A percentile compares a stretch with the other conserved stretches of the same genome.
phyloP scores from a whole-genome alignment of 2,329 filamentous ascomycete genomes.

The Chrysoporthe puriensis region DNA sequence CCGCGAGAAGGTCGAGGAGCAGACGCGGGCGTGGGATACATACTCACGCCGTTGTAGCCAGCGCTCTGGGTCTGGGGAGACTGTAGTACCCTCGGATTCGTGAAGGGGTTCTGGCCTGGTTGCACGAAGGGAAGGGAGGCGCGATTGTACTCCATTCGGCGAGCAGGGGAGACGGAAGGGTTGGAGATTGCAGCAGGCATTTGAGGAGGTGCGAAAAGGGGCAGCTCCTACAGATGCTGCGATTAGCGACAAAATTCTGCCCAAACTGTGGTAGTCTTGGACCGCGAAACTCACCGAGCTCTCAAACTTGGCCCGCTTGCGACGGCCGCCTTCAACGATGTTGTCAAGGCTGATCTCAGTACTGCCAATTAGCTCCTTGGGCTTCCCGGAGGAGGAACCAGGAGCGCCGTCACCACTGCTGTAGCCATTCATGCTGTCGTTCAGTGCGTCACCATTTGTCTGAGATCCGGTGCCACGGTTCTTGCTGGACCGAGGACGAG shows the following conservation, averaged over 20 bases:
- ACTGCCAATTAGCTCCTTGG: slow-evolving; percentile 80
- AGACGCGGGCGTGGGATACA: slow-evolving; percentile 65
- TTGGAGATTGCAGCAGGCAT: slow-evolving; percentile 95
- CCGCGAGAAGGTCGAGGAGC: slow-evolving; percentile 69
- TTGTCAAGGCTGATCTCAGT: slow-evolving; percentile 98
- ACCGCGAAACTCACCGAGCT: slow-evolving; percentile 78
- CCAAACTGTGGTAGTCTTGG: not conserved
- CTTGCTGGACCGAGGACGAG: slow-evolving; percentile 70
- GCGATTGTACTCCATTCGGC: slow-evolving; percentile 75
- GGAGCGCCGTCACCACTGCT: slow-evolving; percentile 86
- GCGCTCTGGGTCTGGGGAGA: slow-evolving; percentile 78
- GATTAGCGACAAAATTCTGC: slow-evolving; percentile 19
- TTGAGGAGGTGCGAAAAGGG: slow-evolving; percentile 90
- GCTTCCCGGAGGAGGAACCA: slow-evolving; percentile 75
- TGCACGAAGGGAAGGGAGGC: slow-evolving; percentile 75
- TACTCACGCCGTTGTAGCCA: slow-evolving; percentile 54
- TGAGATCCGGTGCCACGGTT: slow-evolving; percentile 57
- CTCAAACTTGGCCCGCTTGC: slow-evolving; percentile 93
- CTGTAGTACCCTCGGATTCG: slow-evolving; percentile 75
- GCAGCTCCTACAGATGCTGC: slow-evolving; percentile 72
- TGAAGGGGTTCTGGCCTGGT: slow-evolving; percentile 78
- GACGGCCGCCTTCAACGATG: slow-evolving; percentile 93
- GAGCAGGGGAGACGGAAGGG: slow-evolving; percentile 91
- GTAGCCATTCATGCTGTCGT: slow-evolving; percentile 73
- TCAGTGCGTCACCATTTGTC: slow-evolving; percentile 61